Evolutionary conservation across 106 monocot species (phyloP).

Genomic region (Dioscorea dumetorum): DNA sequence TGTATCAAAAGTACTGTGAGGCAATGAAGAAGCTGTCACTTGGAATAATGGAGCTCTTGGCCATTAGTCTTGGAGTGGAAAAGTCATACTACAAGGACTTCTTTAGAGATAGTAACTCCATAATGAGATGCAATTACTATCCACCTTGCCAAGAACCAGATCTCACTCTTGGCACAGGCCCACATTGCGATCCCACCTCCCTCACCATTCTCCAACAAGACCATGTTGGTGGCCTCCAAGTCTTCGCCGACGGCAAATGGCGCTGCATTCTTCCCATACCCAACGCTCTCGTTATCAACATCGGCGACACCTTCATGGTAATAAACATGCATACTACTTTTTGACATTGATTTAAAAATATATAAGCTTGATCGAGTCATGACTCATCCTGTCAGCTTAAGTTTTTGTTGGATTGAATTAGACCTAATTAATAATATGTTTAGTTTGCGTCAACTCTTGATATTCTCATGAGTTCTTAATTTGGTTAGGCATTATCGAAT

Average conservation of each 20-base stretch:
- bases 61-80: constrained; percentile 57
- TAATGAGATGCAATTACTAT: constrained; percentile 70
- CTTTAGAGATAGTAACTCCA: constrained; percentile 60
- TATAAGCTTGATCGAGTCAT: too few species aligned
- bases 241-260: constrained; percentile 38
- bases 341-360: neutral
- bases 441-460: too few species aligned
- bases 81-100: constrained; percentile 47
- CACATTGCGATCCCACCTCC: constrained; percentile 59
- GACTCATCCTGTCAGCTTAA: too few species aligned
- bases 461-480: neutral
- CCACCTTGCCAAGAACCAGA: constrained; percentile 68
- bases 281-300: constrained; percentile 57
- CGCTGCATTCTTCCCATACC: constrained; percentile 27
- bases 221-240: constrained; percentile 52
- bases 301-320: constrained; percentile 84
- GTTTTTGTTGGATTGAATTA: too few species aligned
- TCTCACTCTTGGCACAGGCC: constrained; percentile 60
- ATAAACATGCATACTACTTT: neutral
- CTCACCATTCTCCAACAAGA: constrained; percentile 60
- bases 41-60: constrained; percentile 71
- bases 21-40: constrained; percentile 53
- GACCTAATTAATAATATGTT: too few species aligned
- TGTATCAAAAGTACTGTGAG: constrained; percentile 66
- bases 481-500: constrained; percentile 47